These are phyloP conservation scores for Panaeolus papilionaceus DNA, from an alignment of 768 basidiomycete genomes.

Conservation along the genomic window DNA sequence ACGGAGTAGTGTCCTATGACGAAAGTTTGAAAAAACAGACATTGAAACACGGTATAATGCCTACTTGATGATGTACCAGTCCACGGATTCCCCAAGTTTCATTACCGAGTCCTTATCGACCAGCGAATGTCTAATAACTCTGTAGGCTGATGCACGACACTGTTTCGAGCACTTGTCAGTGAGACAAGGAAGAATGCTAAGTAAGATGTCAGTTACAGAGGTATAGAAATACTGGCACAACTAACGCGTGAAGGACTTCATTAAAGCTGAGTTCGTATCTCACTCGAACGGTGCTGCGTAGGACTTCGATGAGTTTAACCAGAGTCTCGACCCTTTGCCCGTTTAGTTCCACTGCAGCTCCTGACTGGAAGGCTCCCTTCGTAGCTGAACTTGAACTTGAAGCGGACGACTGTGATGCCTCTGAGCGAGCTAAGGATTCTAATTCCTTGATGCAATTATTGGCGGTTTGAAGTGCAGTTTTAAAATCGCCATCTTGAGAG, in stretches of 20 bases:
- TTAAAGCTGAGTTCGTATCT: constrained; percentile 74
- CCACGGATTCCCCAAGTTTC: constrained; percentile 69
- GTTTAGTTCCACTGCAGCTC: constrained; percentile 51
- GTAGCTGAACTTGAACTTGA: constrained; percentile 45
- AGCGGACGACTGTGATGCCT: constrained; percentile 35
- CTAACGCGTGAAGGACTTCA: constrained; percentile 81
- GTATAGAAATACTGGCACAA: not conserved
- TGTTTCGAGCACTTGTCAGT: constrained; percentile 77
- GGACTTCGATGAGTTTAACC: constrained; percentile 64
- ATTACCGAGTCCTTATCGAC: constrained; percentile 77
- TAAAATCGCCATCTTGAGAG: constrained; percentile 65
- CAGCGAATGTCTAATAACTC: constrained; percentile 79
- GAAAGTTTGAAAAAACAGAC: constrained; percentile 19
- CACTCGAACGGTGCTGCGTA: constrained; percentile 77
- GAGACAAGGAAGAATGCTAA: constrained; percentile 79
- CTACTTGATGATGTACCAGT: constrained; percentile 92
- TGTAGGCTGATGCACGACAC: constrained; percentile 82
- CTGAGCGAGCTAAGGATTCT: constrained; percentile 47
- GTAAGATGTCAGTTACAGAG: not conserved
- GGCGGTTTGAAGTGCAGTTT: constrained; percentile 72
- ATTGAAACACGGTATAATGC: constrained; percentile 25
- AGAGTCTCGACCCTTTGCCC: constrained; percentile 67
- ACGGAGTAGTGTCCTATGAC: constrained; percentile 75
- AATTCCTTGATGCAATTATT: constrained; percentile 63
- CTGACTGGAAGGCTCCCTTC: constrained; percentile 29